These are phyloP conservation scores for Artemisia tridentata DNA, from an alignment of 129 eudicot species.

Conservation along the genomic window DNA sequence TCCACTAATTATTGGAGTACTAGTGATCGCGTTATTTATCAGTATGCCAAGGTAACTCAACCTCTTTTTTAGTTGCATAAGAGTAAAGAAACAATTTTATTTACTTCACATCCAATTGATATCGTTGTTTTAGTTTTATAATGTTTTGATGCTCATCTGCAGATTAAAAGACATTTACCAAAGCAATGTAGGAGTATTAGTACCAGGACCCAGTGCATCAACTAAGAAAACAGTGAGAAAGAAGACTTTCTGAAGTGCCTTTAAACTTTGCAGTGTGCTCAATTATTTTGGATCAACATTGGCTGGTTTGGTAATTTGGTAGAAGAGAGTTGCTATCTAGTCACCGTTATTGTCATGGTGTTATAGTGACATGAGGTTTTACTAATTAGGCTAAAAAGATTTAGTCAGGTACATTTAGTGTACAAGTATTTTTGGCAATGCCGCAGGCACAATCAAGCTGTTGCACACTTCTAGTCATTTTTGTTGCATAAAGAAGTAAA, in stretches of 20 bases:
- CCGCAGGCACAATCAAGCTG: not conserved
- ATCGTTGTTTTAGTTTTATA: not conserved
- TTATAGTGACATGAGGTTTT: not conserved
- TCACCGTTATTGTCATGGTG: not conserved
- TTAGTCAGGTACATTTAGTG: slow-evolving; percentile 13
- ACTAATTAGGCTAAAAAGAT: slow-evolving; percentile 11
- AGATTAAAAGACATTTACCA: slow-evolving; percentile 81
- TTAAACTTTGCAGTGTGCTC: not conserved
- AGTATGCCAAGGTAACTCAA: slow-evolving; percentile 84
- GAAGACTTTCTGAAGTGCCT: slow-evolving; percentile 63
- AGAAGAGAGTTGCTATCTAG: slow-evolving; percentile 8
- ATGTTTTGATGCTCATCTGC: slow-evolving; percentile 20
- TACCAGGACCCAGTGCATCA: slow-evolving; percentile 44
- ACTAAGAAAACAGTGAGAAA: slow-evolving; percentile 72
- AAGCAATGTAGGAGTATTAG: slow-evolving; percentile 50
- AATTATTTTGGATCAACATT: not conserved
- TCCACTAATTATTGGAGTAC: slow-evolving; percentile 77
- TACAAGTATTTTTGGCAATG: slow-evolving; percentile 12
- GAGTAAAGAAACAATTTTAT: not conserved
- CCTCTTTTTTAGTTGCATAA: not conserved
- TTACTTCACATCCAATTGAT: not conserved
- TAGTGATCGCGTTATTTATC: slow-evolving; percentile 65
- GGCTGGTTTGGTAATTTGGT: slow-evolving; percentile 14
- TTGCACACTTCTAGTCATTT: slow-evolving; percentile 17
- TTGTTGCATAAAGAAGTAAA: slow-evolving; percentile 27